Base-by-base conservation (phyloP, 129 eudicot genomes). In the Sambucus nigra region DNA sequence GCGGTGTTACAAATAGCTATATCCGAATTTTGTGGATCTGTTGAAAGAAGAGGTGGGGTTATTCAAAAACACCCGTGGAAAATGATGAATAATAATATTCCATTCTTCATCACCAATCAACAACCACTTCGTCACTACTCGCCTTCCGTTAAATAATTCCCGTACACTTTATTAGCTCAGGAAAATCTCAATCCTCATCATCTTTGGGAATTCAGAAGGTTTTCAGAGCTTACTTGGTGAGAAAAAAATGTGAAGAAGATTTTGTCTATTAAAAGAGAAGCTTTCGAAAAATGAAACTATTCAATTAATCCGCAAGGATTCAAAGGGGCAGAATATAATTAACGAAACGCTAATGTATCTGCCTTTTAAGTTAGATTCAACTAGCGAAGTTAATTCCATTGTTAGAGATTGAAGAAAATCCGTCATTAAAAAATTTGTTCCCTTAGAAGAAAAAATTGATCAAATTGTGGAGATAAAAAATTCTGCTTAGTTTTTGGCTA, bases 371-470 rank as follows among this genome's bases (percentile, higher is more conserved):
- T 38, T 82, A 57, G 94, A 82, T 55, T 73, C 94, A 6, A 52
- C 82, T 41, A 57, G 67, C 0, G 80, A 88, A 5, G 56, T 76
- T n/a, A 78, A 82, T 61, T 48, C 18, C 4, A 86, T 72, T 5
- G 74, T 87, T 55, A 76, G 86, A 76, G 74, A 27, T 27, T 60
- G 48, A 41, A 60, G 94, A 50, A 82, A 73, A 74, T 59, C 63
- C 3, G 88, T 82, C 20, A 73, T 69, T 6, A 72, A 22, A 51
- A 82, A 72, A 72, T 80, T 75, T n/a, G 76, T 87, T 39, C 63
- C 70, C 4, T 68, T 88, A 55, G 94, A 77, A 66, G 96, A 88
- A 55, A 69, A 29, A 49, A 70, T 80, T 18, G 96, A 88, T 20
- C 50, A 72, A 2, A 60, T 76, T 35, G 24, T 32, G 40, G 6